phyloP scores from a whole-genome alignment of 148 eudicot species.

The Spergularia bocconei region DNA sequence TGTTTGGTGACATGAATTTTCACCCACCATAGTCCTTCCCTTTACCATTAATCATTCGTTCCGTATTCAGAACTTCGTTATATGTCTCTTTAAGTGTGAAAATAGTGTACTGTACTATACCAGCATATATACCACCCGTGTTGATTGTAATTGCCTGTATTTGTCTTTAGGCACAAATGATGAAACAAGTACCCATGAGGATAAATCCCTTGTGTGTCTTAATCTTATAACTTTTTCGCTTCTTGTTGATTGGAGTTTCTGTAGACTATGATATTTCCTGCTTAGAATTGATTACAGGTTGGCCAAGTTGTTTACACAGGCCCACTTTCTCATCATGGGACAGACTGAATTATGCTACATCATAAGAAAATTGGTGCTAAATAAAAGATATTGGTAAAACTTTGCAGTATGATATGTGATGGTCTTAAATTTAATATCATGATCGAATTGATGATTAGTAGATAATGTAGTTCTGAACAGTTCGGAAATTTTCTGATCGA shows the following conservation, averaged over 20 bases:
- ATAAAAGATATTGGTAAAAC: not conserved
- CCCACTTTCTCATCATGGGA: constrained; percentile 10
- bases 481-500: too few relatives aligned
- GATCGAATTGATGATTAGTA: too few relatives aligned
- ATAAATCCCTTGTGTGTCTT: not conserved
- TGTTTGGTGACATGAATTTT: too few relatives aligned
- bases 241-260: not conserved
- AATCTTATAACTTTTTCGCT: not conserved
- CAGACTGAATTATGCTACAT: not conserved
- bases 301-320: constrained; percentile 16
- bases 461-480: too few relatives aligned
- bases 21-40: too few relatives aligned
- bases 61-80: too few relatives aligned
- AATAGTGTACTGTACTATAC: not conserved
- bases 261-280: not conserved
- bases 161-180: constrained; percentile 7
- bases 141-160: not conserved
- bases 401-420: too few relatives aligned
- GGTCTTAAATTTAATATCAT: too few relatives aligned
- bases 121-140: too few relatives aligned
- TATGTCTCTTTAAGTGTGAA: not conserved
- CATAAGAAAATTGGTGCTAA: not conserved
- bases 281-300: constrained; percentile 22
- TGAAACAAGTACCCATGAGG: constrained; percentile 6
- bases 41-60: too few relatives aligned